A percentile compares a stretch with the other conserved stretches of the same genome.
phyloP scores from a whole-genome alignment of 1,139 yeast species.

The Saccharomyces hybrid region DNA sequence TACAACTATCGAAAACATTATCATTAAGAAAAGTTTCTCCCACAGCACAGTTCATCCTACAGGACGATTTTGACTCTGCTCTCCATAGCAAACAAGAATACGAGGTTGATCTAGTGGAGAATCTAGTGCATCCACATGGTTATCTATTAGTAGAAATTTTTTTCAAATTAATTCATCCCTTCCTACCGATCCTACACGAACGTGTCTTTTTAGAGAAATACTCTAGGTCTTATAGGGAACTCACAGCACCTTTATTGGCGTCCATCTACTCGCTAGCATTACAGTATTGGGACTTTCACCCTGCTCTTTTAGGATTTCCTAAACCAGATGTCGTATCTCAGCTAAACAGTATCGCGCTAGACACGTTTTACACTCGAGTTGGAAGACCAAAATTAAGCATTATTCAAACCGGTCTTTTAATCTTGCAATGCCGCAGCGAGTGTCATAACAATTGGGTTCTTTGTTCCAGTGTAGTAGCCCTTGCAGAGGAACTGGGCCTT shows the following conservation, averaged over 20 bases:
- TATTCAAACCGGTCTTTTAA: slow-evolving; percentile 66
- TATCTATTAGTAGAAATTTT: slow-evolving; percentile 61
- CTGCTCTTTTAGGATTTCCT: slow-evolving; percentile 50
- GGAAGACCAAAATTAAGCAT: slow-evolving; percentile 73
- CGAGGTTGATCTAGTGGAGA: slow-evolving; percentile 64
- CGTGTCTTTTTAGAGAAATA: slow-evolving; percentile 71
- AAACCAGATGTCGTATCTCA: slow-evolving; percentile 58
- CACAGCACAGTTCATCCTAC: slow-evolving; percentile 54
- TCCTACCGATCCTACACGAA: slow-evolving; percentile 69
- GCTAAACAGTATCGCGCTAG: slow-evolving; percentile 50
- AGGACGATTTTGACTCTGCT: slow-evolving; percentile 65
- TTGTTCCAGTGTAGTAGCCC: slow-evolving; percentile 76
- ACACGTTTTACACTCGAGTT: slow-evolving; percentile 48
- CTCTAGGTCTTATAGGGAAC: slow-evolving; percentile 66
- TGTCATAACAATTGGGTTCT: slow-evolving; percentile 61
- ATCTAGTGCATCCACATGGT: slow-evolving; percentile 70
- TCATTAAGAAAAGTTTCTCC: slow-evolving; percentile 62
- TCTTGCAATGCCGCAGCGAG: slow-evolving; percentile 58
- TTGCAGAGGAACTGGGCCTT: slow-evolving; percentile 79
- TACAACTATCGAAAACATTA: slow-evolving; percentile 43
- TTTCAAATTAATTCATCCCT: slow-evolving; percentile 69
- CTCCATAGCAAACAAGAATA: slow-evolving; percentile 55
- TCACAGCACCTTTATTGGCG: slow-evolving; percentile 68
- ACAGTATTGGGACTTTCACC: slow-evolving; percentile 82
- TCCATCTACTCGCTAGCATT: slow-evolving; percentile 68